These are phyloP conservation scores for Musa beccarii DNA, from an alignment of 176 grass and related monocot genomes.

Conservation along the genomic window DNA sequence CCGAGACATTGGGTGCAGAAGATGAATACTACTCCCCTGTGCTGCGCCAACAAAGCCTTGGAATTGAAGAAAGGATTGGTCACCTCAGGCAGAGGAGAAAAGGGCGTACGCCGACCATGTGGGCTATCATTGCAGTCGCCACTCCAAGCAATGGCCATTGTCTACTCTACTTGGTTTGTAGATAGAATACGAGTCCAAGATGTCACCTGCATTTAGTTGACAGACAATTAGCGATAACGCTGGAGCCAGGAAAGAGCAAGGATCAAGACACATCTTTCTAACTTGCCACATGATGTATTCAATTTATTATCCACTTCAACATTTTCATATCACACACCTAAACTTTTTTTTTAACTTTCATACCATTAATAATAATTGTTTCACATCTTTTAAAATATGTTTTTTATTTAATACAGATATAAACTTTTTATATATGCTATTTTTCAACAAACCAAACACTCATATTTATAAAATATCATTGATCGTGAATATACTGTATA, in stretches of 20 bases:
- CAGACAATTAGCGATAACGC: not conserved
- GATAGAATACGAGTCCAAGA: not conserved
- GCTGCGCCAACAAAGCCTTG: not conserved
- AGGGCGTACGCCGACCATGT: not conserved
- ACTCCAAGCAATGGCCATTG: not conserved
- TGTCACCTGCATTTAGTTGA: not conserved
- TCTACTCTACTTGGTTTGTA: not conserved
- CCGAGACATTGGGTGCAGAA: not conserved
- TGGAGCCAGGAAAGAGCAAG: not conserved
- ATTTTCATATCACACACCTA: not conserved
- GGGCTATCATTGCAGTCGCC: not conserved
- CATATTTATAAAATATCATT: no score
- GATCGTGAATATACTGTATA: not conserved
- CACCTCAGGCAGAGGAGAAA: not conserved
- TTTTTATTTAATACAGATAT: no score
- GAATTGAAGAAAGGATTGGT: constrained; percentile 1
- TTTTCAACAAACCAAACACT: no score
- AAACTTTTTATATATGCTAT: no score
- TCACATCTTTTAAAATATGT: no score
- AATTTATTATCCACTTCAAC: not conserved
- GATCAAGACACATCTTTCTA: not conserved
- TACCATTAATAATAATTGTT: no score
- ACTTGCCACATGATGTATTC: no score
- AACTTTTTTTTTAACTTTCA: no score
- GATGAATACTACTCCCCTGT: not conserved